Evolutionary conservation across 2,329 filamentous ascomycete species (phyloP).

Genomic region (Aspergillus persii): DNA sequence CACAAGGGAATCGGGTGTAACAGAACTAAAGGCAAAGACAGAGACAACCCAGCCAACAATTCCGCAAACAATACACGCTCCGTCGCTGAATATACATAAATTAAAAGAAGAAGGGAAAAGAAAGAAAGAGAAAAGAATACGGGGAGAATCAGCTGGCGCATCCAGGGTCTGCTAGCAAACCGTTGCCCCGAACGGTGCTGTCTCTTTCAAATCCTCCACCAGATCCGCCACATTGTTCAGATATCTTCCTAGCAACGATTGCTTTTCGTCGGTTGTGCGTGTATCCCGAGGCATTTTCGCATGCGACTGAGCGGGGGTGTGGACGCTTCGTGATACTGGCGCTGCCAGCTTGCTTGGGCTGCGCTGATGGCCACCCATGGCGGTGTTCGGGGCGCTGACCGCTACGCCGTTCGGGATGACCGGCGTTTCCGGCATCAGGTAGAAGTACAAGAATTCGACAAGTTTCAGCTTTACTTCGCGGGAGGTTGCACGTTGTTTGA

Average conservation of each 20-base stretch:
- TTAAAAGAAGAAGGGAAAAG: background rate
- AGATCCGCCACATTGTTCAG: constrained; percentile 80
- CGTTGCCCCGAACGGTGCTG: constrained; percentile 66
- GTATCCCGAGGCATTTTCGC: constrained; percentile 42
- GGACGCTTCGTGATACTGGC: constrained; percentile 50
- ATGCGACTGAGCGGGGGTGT: constrained; percentile 25
- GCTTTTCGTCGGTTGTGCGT: constrained; percentile 77
- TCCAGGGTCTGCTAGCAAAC: constrained; percentile 31
- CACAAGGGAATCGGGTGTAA: constrained; percentile 10
- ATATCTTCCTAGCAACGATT: constrained; percentile 71
- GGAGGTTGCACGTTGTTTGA: constrained; percentile 82
- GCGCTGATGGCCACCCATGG: constrained; percentile 55
- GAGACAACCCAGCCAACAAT: constrained; percentile 19
- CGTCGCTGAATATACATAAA: constrained; percentile 22
- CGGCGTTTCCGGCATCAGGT: constrained; percentile 87
- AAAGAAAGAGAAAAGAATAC: constrained; percentile 4
- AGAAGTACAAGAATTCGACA: constrained; percentile 98
- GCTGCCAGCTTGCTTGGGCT: constrained; percentile 67
- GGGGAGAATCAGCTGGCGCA: constrained; percentile 10
- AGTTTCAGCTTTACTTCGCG: constrained; percentile 91
- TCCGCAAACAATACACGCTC: constrained; percentile 16
- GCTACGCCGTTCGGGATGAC: constrained; percentile 23
- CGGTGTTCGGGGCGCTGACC: constrained; percentile 39
- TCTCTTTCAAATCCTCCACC: constrained; percentile 78
- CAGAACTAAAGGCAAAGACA: constrained; percentile 8